Evolutionary conservation across 495 filamentous ascomycete species (phyloP).

Genomic region (Terfezia claveryi): DNA sequence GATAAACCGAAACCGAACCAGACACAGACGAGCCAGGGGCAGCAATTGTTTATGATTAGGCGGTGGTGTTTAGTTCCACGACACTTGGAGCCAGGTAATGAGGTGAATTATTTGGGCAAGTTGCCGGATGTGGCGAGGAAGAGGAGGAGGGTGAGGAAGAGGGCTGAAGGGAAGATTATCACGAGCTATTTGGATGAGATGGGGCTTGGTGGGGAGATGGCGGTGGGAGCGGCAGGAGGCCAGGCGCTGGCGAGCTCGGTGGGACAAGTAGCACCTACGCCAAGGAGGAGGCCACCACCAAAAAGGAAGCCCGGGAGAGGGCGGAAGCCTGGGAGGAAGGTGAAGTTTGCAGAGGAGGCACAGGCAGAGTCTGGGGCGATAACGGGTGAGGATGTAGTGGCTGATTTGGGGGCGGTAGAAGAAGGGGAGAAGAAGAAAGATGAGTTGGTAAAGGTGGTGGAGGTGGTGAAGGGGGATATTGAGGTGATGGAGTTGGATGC

Average conservation of each 20-base stretch:
- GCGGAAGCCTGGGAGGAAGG: constrained; percentile 17
- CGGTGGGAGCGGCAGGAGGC: constrained; percentile 37
- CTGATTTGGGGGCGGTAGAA: neutral
- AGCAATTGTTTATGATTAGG: constrained; percentile 43
- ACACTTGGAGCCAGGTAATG: constrained; percentile 43
- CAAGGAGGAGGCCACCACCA: constrained; percentile 49
- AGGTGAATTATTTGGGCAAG: constrained; percentile 69
- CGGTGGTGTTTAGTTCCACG: constrained; percentile 63
- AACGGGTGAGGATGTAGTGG: neutral
- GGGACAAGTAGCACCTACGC: constrained; percentile 29
- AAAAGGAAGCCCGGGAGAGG: constrained; percentile 42
- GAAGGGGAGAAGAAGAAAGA: neutral
- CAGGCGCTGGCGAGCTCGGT: constrained; percentile 31
- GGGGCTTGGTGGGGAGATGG: constrained; percentile 26
- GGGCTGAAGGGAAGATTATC: constrained; percentile 14
- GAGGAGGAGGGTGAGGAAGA: neutral
- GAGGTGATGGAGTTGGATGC: neutral
- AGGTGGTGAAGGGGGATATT: neutral
- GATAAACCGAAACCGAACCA: constrained; percentile 31
- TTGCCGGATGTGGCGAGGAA: constrained; percentile 39
- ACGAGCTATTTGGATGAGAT: constrained; percentile 11
- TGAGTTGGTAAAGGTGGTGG: neutral
- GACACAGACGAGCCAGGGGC: constrained; percentile 19
- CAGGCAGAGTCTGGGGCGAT: neutral
- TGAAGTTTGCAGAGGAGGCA: constrained; percentile 16